A percentile compares a stretch with the other conserved stretches of the same genome.
Evolutionary conservation across 768 basidiomycete species (phyloP).

Genomic region (Termitomyces sp.): DNA sequence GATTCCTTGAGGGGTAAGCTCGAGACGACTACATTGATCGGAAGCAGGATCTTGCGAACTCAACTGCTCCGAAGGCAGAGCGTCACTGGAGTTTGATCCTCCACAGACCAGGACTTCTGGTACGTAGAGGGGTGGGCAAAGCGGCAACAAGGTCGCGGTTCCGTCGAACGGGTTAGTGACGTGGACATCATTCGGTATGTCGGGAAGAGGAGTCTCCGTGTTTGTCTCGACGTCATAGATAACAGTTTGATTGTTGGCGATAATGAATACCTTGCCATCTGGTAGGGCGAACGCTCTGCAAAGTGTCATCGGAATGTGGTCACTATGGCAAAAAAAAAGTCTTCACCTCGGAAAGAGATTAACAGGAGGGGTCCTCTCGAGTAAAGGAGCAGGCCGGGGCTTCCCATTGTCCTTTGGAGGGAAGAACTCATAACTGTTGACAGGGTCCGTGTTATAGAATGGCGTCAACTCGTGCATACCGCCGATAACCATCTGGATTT

Average conservation of each 20-base stretch:
- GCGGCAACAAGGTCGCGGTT: slow-evolving; percentile 32
- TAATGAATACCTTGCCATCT: slow-evolving; percentile 37
- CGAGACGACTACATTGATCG: slow-evolving; percentile 38
- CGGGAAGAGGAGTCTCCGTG: slow-evolving; percentile 34
- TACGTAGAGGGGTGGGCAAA: slow-evolving; percentile 34
- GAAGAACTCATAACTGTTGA: slow-evolving; percentile 44
- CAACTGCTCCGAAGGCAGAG: slow-evolving; percentile 21
- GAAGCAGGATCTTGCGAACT: slow-evolving; percentile 38
- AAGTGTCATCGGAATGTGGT: neutral
- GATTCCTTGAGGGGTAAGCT: slow-evolving; percentile 37
- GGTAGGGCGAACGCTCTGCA: slow-evolving; percentile 24
- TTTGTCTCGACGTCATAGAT: slow-evolving; percentile 37
- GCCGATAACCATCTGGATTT: slow-evolving; percentile 24
- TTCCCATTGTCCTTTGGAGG: slow-evolving; percentile 29
- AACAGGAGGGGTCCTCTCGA: slow-evolving; percentile 16
- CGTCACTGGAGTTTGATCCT: slow-evolving; percentile 32
- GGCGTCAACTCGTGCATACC: slow-evolving; percentile 26
- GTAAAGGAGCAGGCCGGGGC: neutral
- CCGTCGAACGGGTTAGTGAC: slow-evolving; percentile 39
- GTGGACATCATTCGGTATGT: slow-evolving; percentile 41
- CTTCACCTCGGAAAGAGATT: slow-evolving; percentile 18
- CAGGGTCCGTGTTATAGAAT: slow-evolving; percentile 42
- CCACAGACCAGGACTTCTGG: slow-evolving; percentile 47
- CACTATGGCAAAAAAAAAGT: neutral
- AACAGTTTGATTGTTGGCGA: slow-evolving; percentile 38